Evolutionary conservation across 2,329 filamentous ascomycete genomes (phyloP), one percentile per base, ranked within the genome.

Genomic region (Teratosphaeria zuluensis): DNA sequence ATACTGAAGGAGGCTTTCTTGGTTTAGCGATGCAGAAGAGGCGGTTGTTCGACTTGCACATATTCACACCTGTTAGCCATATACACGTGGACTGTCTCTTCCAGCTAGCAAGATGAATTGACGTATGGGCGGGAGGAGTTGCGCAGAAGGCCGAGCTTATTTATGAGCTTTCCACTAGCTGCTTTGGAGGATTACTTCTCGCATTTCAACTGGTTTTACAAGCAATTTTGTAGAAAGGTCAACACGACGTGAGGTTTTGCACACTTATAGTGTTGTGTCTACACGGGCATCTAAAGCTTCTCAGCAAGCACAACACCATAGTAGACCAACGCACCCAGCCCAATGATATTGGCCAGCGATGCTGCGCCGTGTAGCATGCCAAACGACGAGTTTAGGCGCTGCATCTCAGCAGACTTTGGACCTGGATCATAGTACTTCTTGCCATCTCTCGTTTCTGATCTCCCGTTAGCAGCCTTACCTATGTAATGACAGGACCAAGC

Each of bases 381-480:
- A 73, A 97, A 97, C 63, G 79, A 80, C 75, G 85, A 88, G 78
- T 92, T 95, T 66, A 95, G 74, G 8, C 79, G 80, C 65, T 84
- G 74, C 92, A 97, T 96, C 76, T 92, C 89, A 65, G 86, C 80
- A 4, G 88, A 94, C 68, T 95, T 89, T 46, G 90, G 89, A 0
- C 85, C 81, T 56, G 83, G 77, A 63, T 95, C 90, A 68, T 88
- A 89, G 73, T 86, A 89, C 71, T 88, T 89, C 81, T 95, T 96
- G 57, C 90, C 90, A 71, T 96, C 92, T 67, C 87, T 85, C 62
- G 87, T 90, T 79, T 92, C 92, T 81, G 59, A 21, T 33, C 48
- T 11, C 2, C 19, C 31, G 52, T 57, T 33, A 62, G 28, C 56
- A 56, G 11, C 4, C 24, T 42, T 42, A 33, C 11, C 9, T 19